These are phyloP conservation scores for Ophiorrhiza pumila DNA, from an alignment of 257 asterid species.

Conservation along the genomic window DNA sequence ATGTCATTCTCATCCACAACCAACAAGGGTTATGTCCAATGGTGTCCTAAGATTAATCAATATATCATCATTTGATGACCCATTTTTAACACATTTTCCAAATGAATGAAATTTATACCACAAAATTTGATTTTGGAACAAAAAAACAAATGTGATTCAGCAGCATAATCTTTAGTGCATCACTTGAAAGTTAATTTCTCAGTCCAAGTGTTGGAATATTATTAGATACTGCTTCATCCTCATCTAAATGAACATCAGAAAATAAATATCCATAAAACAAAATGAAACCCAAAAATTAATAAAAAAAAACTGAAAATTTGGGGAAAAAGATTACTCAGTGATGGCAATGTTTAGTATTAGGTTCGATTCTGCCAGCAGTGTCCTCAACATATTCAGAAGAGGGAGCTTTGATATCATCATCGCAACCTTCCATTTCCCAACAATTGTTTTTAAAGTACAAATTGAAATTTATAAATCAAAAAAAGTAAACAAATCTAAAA, in stretches of 20 bases:
- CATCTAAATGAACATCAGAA: slow-evolving; percentile 10
- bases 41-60: slow-evolving; percentile 40
- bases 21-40: slow-evolving; percentile 27
- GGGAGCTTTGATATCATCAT: slow-evolving; percentile 89
- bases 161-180: slow-evolving; percentile 20
- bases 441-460: neutral
- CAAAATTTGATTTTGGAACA: neutral
- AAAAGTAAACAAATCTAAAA: neutral
- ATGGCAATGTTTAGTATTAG: slow-evolving; percentile 45
- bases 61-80: slow-evolving; percentile 28
- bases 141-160: slow-evolving; percentile 21
- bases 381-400: slow-evolving; percentile 79
- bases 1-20: slow-evolving; percentile 32
- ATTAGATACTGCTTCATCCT: slow-evolving; percentile 32
- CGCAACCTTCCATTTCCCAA: slow-evolving; percentile 24
- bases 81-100: neutral
- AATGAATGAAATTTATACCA: neutral
- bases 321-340: slow-evolving; percentile 42
- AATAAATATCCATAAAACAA: neutral
- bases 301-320: neutral
- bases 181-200: slow-evolving; percentile 21
- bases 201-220: slow-evolving; percentile 44
- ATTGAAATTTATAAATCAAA: neutral
- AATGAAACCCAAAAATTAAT: neutral
- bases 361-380: slow-evolving; percentile 94